These are phyloP conservation scores for Corinectria fuckeliana DNA, from an alignment of 2,329 filamentous ascomycete species.

Conservation along the genomic window DNA sequence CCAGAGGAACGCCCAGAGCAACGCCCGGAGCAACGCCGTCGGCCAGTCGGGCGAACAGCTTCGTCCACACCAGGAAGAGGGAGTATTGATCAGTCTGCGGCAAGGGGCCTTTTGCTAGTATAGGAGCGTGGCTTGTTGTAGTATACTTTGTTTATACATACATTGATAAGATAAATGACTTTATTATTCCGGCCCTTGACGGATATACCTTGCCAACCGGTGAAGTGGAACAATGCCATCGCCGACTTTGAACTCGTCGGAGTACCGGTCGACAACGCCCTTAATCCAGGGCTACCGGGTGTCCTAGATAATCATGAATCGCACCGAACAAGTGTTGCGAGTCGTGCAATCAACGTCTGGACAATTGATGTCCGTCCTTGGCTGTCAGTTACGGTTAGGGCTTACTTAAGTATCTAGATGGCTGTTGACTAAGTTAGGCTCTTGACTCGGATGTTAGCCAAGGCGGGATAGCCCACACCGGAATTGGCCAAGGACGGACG, in stretches of 20 bases:
- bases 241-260: no score
- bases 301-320: no score
- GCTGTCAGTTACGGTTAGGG: not conserved
- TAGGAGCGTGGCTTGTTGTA: not conserved
- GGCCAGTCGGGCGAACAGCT: conserved; percentile 39
- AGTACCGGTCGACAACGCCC: no score
- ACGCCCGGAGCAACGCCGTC: conserved; percentile 48
- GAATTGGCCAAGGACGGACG: not conserved
- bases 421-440: not conserved
- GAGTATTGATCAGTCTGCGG: not conserved
- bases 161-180: no score
- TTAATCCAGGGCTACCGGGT: no score
- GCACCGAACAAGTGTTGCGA: no score
- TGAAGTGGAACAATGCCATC: no score
- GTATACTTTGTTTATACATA: not conserved
- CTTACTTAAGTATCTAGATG: no score
- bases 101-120: not conserved
- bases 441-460: not conserved
- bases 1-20: conserved; percentile 45
- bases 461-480: not conserved
- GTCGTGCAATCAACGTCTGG: no score
- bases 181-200: no score
- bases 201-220: no score
- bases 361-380: no score
- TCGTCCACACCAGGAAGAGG: not conserved